Evolutionary conservation across 73 alveolate species (phyloP), one percentile per base, ranked within the genome.

Genomic region (Breviolum minutum): DNA sequence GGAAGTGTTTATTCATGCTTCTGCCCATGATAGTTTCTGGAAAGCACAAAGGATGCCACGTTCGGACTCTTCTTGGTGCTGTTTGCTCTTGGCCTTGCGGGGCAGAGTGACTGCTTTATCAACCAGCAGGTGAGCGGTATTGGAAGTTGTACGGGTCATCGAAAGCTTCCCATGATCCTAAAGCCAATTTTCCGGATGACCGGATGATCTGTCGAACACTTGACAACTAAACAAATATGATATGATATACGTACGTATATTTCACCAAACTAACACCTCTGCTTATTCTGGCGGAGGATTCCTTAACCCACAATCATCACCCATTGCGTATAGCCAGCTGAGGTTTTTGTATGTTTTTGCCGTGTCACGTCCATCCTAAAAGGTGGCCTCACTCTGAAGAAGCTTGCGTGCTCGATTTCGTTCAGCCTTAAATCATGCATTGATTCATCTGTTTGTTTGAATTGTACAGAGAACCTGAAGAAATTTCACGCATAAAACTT

Each of bases 21-120:
- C 3, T 40, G 54, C 81, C 19, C 81, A 8, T 71, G 81, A 9
- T 11, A 70, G 14, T 16, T 8, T 26, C 40, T 71, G 32, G 12
- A 5, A 8, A n/a, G 24, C 19, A 76, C 22, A 32, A 27, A 40
- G 87, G 30, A 32, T 10, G 20, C 68, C 40, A 32, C 87, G 87
- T 79, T 79, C 87, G 29, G 87, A 30, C 66, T 79, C 87, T 30
- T 79, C 87, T 79, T 79, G 87, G 87, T 26, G 87, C 29, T 79
- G 68, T 16, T 40, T 79, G 13, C 48, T 79, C 66, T 79, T 29
- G 11, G 87, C 87, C 87, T 79, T 2, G 1, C 63, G 10, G 26
- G 12, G 40, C 10, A n/a, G 29, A 71, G 81, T 11, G 30, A 8
- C 81, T 11, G 29, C 24, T 70, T 70, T 70, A 26, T 16, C n/a